Evolutionary conservation across 208 protist species (phyloP), one percentile per base, ranked within the genome.

Genomic region (Leishmania major): DNA sequence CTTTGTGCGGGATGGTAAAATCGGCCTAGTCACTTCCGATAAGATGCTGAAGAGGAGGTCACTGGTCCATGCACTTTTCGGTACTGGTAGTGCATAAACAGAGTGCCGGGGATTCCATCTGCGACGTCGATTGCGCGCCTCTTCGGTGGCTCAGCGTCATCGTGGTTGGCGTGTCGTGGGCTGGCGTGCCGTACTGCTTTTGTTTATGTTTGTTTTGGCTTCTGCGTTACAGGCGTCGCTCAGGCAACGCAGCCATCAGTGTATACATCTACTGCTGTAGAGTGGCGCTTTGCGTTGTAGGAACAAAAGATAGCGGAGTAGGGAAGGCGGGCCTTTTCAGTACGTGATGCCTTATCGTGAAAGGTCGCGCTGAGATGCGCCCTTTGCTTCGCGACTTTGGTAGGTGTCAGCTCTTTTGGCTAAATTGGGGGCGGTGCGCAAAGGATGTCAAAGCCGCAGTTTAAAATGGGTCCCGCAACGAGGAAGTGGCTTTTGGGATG

Each of bases 1-100:
- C 79, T 96, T 96, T 90, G 89, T 98, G 1, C 80, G 91, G 28
- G 84, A 97, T 73, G 93, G 89, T 0, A 90, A 92, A 51, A 98
- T 98, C 49, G 53, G 79, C 4, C 86, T 98, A 45, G 92, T 97
- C 1, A 96, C 95, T 17, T 75, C 93, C 15, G 85, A 97, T 74
- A 95, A 95, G 80, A 79, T 91, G 69, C 87, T 84, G 37, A 86
- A 81, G 74, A 89, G 91, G 45, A 55, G 84, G 17, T 94, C 91
- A 22, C 71, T 97, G n/a, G 57, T 79, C 5, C 77, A 78, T 51
- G 59, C 35, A 11, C 49, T 84, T 35, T 80, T 87, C n/a, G 80
- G 74, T 8, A 73, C 85, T 45, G 78, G 78, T 66, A 57, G 55
- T 35, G 75, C 25, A 8, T 69, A 37, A 66, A 31, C 13, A 31